Evolutionary conservation across 2,329 filamentous ascomycete species (phyloP).

Genomic region (Polychaeton citri): DNA sequence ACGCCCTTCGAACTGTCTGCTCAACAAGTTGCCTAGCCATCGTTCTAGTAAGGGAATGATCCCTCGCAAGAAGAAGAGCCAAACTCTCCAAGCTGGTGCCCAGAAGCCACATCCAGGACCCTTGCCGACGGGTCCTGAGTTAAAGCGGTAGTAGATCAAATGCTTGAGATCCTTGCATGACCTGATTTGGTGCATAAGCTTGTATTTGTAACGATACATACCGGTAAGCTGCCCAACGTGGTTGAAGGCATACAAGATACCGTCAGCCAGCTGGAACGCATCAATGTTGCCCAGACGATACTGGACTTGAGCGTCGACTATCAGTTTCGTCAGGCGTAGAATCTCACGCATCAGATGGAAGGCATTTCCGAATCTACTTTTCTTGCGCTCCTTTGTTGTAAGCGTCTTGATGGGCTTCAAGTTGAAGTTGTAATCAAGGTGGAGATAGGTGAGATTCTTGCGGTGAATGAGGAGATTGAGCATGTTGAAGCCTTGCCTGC

Average conservation of each 20-base stretch:
- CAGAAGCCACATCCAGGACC: conserved; percentile 97
- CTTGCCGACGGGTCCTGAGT: conserved; percentile 90
- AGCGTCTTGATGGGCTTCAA: conserved; percentile 96
- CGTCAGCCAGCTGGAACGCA: conserved; percentile 94
- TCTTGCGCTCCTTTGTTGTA: conserved; percentile 97
- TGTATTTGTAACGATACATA: conserved; percentile 99
- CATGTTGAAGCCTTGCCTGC: conserved; percentile 98
- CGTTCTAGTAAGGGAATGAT: conserved; percentile 93
- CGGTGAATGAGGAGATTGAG: conserved; percentile 92
- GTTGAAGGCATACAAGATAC: conserved; percentile 98
- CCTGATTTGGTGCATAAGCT: conserved; percentile 98
- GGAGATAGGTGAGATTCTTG: conserved; percentile 95
- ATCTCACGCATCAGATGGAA: conserved; percentile 99
- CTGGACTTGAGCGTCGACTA: conserved; percentile 96
- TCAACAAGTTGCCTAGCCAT: conserved; percentile 93
- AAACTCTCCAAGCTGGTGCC: conserved; percentile 96
- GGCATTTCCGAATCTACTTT: conserved; percentile 96
- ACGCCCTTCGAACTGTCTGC: conserved; percentile 92
- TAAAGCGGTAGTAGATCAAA: conserved; percentile 97
- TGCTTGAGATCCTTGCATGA: conserved; percentile 99
- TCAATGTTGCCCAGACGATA: conserved; percentile 97
- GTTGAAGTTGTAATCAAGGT: conserved; percentile 99
- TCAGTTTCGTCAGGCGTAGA: conserved; percentile 84
- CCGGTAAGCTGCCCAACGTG: conserved; percentile 95
- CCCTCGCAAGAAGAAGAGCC: conserved; percentile 98